Evolutionary conservation across 1,284 basidiomycete genomes (phyloP).

Genomic region (Cryptococcus amylolentus): DNA sequence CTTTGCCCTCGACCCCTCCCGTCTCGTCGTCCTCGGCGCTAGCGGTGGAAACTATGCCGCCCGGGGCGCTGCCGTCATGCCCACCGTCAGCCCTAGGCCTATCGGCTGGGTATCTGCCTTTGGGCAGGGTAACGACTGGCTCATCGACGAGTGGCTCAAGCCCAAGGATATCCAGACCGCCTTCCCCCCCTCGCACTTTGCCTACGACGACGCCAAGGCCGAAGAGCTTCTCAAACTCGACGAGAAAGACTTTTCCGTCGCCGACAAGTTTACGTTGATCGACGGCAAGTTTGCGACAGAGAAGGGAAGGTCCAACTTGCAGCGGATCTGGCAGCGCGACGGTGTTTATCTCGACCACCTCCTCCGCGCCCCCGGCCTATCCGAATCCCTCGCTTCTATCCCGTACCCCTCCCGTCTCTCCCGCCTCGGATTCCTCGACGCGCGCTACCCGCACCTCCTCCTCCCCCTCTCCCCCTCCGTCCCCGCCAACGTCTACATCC

Average conservation of each 20-base stretch:
- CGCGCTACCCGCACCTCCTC: not conserved
- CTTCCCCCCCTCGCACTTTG: not conserved
- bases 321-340: not conserved
- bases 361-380: constrained; percentile 5
- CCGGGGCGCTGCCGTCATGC: constrained; percentile 3
- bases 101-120: constrained; percentile 2
- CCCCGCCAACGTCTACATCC: not conserved
- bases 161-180: not conserved
- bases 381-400: not conserved
- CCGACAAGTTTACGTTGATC: not conserved
- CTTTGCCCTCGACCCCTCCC: not conserved
- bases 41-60: constrained; percentile 12
- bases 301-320: not conserved
- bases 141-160: constrained; percentile 8
- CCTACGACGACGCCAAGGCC: not conserved
- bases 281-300: not conserved
- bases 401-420: constrained; percentile 4
- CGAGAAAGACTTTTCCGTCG: constrained; percentile 1
- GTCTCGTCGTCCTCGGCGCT: constrained; percentile 6
- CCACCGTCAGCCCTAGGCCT: constrained; percentile 2
- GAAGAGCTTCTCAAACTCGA: not conserved
- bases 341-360: constrained; percentile 8
- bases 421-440: not conserved
- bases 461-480: constrained; percentile 1
- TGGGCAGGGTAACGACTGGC: constrained; percentile 5